Conservation (phyloP, 2,329 filamentous ascomycete species). For the Dactylella cylindrospora region DNA sequence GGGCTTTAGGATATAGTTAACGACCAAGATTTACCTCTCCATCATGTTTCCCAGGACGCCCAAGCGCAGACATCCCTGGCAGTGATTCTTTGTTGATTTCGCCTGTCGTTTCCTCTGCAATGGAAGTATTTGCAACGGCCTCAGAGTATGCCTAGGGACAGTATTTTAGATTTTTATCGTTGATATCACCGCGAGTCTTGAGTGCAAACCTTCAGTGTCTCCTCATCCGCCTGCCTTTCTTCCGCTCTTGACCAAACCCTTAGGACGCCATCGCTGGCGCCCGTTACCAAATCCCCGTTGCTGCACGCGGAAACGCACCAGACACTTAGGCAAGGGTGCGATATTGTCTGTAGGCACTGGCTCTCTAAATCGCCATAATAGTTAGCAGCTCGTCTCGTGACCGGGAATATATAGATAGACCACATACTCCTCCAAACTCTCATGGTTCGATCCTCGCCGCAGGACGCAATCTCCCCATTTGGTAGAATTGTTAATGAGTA, state of each 20-base stretch:
- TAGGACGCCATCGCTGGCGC: constrained; percentile 82
- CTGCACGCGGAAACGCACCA: constrained; percentile 89
- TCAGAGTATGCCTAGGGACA: constrained; percentile 69
- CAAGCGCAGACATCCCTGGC: constrained; percentile 82
- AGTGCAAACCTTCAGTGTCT: constrained; percentile 61
- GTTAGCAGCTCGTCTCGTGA: not conserved
- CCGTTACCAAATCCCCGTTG: constrained; percentile 89
- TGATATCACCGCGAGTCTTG: too few species aligned
- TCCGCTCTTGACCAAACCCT: constrained; percentile 77
- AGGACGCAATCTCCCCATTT: constrained; percentile 83
- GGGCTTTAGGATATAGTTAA: not conserved
- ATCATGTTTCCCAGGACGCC: constrained; percentile 87
- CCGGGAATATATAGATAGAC: not conserved
- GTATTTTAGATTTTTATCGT: too few species aligned
- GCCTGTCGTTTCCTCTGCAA: constrained; percentile 69
- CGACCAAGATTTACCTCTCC: constrained; percentile 68
- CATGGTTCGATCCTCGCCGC: constrained; percentile 91
- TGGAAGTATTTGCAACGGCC: constrained; percentile 76
- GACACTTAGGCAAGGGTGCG: constrained; percentile 92
- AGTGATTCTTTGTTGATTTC: constrained; percentile 89
- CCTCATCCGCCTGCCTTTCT: constrained; percentile 69
- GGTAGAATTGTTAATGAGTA: constrained; percentile 79
- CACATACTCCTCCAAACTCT: constrained; percentile 75
- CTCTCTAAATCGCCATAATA: constrained; percentile 41
- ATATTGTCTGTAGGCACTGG: constrained; percentile 90